Evolutionary conservation across 192 early-diverging fungal genomes (phyloP).

Genomic region (Mycoemilia scoparia): DNA sequence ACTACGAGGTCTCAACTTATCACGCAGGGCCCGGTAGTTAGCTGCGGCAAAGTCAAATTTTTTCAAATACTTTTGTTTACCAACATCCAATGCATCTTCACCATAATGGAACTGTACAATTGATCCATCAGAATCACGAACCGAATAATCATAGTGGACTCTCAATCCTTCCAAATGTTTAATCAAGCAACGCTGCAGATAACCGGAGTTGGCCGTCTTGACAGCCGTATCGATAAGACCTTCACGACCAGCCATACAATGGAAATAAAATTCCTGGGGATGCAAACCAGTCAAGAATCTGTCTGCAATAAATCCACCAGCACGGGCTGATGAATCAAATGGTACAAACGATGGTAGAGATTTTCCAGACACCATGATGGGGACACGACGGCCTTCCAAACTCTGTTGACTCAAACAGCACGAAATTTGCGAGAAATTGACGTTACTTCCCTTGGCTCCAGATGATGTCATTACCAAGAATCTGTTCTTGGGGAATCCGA

Average conservation of each 20-base stretch:
- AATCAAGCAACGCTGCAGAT: slow-evolving; percentile 96
- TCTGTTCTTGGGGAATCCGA: slow-evolving; percentile 85
- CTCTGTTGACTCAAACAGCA: slow-evolving; percentile 95
- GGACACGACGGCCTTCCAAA: slow-evolving; percentile 93
- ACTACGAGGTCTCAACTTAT: slow-evolving; percentile 58
- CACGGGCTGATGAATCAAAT: slow-evolving; percentile 73
- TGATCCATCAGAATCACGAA: slow-evolving; percentile 85
- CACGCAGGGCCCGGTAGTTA: slow-evolving; percentile 67
- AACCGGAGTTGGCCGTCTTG: slow-evolving; percentile 97
- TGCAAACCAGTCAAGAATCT: slow-evolving; percentile 97
- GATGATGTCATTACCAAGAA: slow-evolving; percentile 99
- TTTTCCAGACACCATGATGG: slow-evolving; percentile 94
- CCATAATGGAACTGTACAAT: slow-evolving; percentile 98
- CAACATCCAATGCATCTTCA: slow-evolving; percentile 92
- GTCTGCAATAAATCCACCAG: slow-evolving; percentile 91
- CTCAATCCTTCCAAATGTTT: slow-evolving; percentile 92
- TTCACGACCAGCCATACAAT: slow-evolving; percentile 98
- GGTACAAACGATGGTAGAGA: slow-evolving; percentile 85
- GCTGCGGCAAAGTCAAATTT: slow-evolving; percentile 87
- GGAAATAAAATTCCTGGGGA: slow-evolving; percentile 82
- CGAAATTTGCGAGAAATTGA: slow-evolving; percentile 95
- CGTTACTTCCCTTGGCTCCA: slow-evolving; percentile 90
- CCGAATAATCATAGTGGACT: slow-evolving; percentile 94
- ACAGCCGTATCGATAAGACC: slow-evolving; percentile 99
- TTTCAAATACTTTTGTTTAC: slow-evolving; percentile 75